Evolutionary conservation across 371 early-diverging fungal species (phyloP).

Genomic region (Massospora cicadina): DNA sequence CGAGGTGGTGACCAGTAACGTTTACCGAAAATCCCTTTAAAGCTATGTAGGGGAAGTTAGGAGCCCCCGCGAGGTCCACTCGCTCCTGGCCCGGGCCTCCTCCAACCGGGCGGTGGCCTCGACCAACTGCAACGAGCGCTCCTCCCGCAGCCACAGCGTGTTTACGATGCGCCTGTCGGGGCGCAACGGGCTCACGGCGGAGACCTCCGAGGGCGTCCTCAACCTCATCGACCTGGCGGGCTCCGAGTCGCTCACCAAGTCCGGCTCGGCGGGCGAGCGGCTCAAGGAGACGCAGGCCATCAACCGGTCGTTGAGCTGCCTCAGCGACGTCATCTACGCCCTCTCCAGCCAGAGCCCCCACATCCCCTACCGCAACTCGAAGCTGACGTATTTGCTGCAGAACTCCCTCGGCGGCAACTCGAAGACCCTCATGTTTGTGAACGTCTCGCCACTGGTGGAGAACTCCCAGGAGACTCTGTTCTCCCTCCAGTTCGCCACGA

Average conservation of each 20-base stretch:
- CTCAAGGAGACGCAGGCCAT: slow-evolving; percentile 93
- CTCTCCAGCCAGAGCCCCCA: slow-evolving; percentile 69
- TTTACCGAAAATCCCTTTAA: slow-evolving; percentile 6
- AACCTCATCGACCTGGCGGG: slow-evolving; percentile 96
- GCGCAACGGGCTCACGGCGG: slow-evolving; percentile 44
- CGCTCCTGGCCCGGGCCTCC: slow-evolving; percentile 50
- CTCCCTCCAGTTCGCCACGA: slow-evolving; percentile 91
- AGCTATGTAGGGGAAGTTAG: slow-evolving; percentile 25
- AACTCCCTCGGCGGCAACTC: slow-evolving; percentile 85
- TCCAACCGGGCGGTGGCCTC: slow-evolving; percentile 75
- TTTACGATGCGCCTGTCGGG: slow-evolving; percentile 70
- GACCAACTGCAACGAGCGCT: slow-evolving; percentile 86
- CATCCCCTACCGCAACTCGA: slow-evolving; percentile 95
- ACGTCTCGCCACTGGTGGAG: slow-evolving; percentile 59
- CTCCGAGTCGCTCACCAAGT: slow-evolving; percentile 77
- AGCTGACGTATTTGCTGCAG: slow-evolving; percentile 82
- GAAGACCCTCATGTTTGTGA: slow-evolving; percentile 98
- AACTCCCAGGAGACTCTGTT: slow-evolving; percentile 78
- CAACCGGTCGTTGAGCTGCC: slow-evolving; percentile 81
- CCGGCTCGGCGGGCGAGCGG: slow-evolving; percentile 80
- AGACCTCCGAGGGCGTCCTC: slow-evolving; percentile 52
- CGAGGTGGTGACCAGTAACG: slow-evolving; percentile 41
- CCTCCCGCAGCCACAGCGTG: slow-evolving; percentile 91
- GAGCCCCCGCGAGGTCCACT: slow-evolving; percentile 48
- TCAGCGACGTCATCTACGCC: slow-evolving; percentile 91